Conservation (phyloP, 1,284 basidiomycete species). For the Austroboletus niveus region DNA sequence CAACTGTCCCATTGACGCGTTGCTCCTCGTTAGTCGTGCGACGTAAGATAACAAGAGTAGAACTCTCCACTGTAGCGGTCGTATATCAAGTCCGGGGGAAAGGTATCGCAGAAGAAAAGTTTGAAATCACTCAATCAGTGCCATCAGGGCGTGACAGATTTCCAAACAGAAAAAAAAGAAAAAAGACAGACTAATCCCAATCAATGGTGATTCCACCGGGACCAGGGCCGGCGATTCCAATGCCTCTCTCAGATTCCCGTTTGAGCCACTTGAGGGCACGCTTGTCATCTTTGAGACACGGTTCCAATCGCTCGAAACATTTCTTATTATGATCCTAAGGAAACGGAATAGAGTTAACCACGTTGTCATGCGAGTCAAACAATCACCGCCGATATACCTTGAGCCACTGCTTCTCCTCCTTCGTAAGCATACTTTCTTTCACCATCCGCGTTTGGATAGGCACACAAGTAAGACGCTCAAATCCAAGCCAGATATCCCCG, state of each 20-base stretch:
- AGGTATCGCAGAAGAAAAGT: too few relatives aligned
- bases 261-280: constrained; percentile 81
- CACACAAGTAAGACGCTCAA: constrained; percentile 87
- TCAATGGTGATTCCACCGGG: constrained; percentile 71
- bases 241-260: constrained; percentile 68
- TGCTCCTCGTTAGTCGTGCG: too few relatives aligned
- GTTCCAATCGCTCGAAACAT: constrained; percentile 70
- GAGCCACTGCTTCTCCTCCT: constrained; percentile 87
- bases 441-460: constrained; percentile 94
- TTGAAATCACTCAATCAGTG: too few relatives aligned
- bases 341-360: constrained; percentile 5
- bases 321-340: constrained; percentile 79
- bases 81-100: too few relatives aligned
- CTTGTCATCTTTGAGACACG: constrained; percentile 75
- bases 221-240: constrained; percentile 58
- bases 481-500: constrained; percentile 77
- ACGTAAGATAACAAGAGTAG: too few relatives aligned
- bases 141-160: too few relatives aligned
- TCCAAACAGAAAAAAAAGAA: neutral
- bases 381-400: constrained; percentile 50
- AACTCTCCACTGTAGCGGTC: too few relatives aligned
- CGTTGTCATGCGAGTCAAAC: neutral
- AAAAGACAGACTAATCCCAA: constrained; percentile 53
- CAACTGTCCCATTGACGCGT: too few relatives aligned
- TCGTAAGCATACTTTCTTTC: constrained; percentile 78